A percentile compares a stretch with the other conserved stretches of the same genome.
These are phyloP conservation scores for Verbascum thapsus DNA, from an alignment of 257 asterid species.

Conservation along the genomic window DNA sequence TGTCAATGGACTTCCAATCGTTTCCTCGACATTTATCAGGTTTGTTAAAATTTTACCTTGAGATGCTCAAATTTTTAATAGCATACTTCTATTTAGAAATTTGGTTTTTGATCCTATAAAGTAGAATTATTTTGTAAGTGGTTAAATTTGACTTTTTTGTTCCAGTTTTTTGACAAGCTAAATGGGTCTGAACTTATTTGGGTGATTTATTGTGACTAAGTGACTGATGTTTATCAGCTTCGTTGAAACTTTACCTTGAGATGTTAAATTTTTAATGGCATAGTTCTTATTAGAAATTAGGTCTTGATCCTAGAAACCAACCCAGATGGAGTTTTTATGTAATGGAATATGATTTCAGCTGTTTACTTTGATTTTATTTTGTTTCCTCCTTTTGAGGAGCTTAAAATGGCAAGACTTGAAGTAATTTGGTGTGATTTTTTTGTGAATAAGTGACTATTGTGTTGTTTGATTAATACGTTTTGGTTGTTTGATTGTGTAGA, in stretches of 20 bases:
- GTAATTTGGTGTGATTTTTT: no score
- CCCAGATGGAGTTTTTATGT: not conserved
- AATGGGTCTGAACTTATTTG: no score
- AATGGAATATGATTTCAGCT: not conserved
- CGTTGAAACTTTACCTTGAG: no score
- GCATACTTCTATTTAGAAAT: no score
- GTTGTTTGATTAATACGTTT: conserved; percentile 24
- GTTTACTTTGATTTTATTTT: not conserved
- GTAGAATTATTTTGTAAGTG: no score
- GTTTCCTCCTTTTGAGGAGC: no score
- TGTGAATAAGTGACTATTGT: not conserved
- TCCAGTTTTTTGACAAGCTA: not conserved
- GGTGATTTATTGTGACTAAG: no score
- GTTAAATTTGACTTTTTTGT: not conserved
- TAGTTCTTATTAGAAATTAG: not conserved
- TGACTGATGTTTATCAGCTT: no score
- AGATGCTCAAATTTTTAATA: no score
- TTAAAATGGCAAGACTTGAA: no score
- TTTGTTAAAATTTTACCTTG: conserved; percentile 29
- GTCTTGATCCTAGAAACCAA: not conserved
- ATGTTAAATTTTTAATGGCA: not conserved
- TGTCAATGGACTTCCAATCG: conserved; percentile 66
- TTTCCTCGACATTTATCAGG: conserved; percentile 82
- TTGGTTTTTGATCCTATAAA: not conserved
- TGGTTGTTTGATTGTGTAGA: conserved; percentile 44